Percentiles rank a stretch among this genome's conserved stretches.
phyloP scores from a whole-genome alignment of 169 alveolate genomes.

The Cyclospora cayetanensis region DNA sequence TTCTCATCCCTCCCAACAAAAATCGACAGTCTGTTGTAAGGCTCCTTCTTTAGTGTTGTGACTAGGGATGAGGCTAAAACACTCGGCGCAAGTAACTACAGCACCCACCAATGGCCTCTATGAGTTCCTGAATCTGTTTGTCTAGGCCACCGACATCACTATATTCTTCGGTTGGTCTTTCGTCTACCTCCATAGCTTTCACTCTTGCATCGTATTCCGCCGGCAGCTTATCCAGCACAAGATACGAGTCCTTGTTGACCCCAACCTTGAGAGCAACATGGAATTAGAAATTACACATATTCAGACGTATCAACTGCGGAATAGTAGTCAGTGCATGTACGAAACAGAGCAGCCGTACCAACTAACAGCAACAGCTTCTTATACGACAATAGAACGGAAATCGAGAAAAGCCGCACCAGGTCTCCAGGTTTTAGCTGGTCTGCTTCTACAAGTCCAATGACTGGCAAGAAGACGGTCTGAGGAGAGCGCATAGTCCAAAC shows the following conservation, averaged over 20 bases:
- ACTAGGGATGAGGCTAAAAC: no score
- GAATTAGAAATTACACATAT: conserved; percentile 24
- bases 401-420: conserved; percentile 3
- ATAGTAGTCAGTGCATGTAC: neutral
- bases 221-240: conserved; percentile 99
- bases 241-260: conserved; percentile 98
- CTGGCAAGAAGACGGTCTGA: conserved; percentile 98
- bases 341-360: neutral
- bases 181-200: conserved; percentile 99
- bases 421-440: conserved; percentile 89
- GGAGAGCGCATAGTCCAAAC: conserved; percentile 31
- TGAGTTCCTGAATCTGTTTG: conserved; percentile 98
- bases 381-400: neutral
- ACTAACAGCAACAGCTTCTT: neutral
- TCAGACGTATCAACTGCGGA: neutral
- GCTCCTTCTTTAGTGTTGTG: no score
- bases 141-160: conserved; percentile 99
- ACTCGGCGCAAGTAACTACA: no score
- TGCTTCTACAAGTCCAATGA: conserved; percentile 96
- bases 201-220: conserved; percentile 99
- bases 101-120: conserved; percentile 94
- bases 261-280: conserved; percentile 96
- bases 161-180: conserved; percentile 99
- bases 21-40: no score
- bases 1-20: no score